These are phyloP conservation scores for Hamigera avellanea DNA, from an alignment of 495 filamentous ascomycete species.

Conservation along the genomic window DNA sequence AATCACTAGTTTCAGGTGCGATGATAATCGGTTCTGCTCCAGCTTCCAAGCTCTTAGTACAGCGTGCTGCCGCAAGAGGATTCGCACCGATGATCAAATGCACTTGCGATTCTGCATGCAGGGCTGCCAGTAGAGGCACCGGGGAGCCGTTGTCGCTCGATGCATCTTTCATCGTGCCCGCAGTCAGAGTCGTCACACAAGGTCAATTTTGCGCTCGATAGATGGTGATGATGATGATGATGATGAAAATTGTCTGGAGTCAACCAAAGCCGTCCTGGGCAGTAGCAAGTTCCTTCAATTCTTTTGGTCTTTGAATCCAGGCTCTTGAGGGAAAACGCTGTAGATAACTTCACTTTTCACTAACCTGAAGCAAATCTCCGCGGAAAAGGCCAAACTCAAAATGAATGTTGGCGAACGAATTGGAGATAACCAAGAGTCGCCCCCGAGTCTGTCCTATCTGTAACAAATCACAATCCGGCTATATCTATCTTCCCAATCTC, in stretches of 20 bases:
- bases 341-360: too few relatives aligned
- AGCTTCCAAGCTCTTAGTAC: conserved; percentile 67
- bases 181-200: conserved; percentile 7
- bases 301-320: too few relatives aligned
- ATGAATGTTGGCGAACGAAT: too few relatives aligned
- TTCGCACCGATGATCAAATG: conserved; percentile 83
- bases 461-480: conserved; percentile 5
- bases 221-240: too few relatives aligned
- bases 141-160: conserved; percentile 10
- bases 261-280: too few relatives aligned
- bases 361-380: conserved; percentile 9
- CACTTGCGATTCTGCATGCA: conserved; percentile 62
- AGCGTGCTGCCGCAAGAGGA: conserved; percentile 74
- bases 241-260: too few relatives aligned
- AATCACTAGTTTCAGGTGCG: conserved; percentile 47
- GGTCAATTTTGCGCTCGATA: too few relatives aligned
- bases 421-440: conserved; percentile 8
- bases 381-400: conserved; percentile 18
- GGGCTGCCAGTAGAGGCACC: conserved; percentile 52
- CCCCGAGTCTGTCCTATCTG: conserved; percentile 1
- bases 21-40: conserved; percentile 82
- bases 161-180: conserved; percentile 24
- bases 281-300: background rate
- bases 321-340: too few relatives aligned
- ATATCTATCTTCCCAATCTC: conserved; percentile 7